phyloP scores from a whole-genome alignment of 1,284 basidiomycete species.

The Puccinia triticina region DNA sequence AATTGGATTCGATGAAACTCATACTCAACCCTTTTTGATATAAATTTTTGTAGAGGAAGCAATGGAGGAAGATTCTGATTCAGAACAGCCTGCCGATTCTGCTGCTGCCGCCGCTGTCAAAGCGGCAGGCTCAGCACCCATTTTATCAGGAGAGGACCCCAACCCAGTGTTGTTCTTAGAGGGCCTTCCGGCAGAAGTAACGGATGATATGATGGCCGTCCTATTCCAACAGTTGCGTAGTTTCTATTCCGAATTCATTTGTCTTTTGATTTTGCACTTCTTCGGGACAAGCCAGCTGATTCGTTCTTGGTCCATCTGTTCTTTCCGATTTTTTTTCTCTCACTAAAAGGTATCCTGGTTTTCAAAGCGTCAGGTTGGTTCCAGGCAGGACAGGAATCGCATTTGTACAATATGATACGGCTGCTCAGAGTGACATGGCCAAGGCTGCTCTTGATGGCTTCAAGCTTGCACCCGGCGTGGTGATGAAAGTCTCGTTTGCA shows the following conservation, averaged over 20 bases:
- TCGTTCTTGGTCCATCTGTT: neutral
- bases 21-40: neutral
- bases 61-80: conserved; percentile 52
- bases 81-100: conserved; percentile 50
- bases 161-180: conserved; percentile 50
- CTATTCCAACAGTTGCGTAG: conserved; percentile 78
- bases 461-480: conserved; percentile 76
- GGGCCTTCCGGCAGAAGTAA: conserved; percentile 72
- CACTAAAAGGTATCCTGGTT: conserved; percentile 72
- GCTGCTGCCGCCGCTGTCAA: conserved; percentile 50
- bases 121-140: conserved; percentile 48
- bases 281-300: neutral
- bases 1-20: too few species aligned
- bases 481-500: conserved; percentile 68
- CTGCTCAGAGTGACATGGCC: conserved; percentile 72
- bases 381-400: conserved; percentile 67
- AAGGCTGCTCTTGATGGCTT: conserved; percentile 78
- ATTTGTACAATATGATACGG: conserved; percentile 73
- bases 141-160: conserved; percentile 50
- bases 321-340: conserved; percentile 56
- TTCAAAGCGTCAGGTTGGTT: conserved; percentile 70
- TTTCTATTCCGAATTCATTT: neutral
- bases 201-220: conserved; percentile 75
- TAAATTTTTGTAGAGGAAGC: conserved; percentile 43
- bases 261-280: neutral